Percentiles rank a stretch among this genome's conserved stretches.
Evolutionary conservation across 2,329 filamentous ascomycete species (phyloP).

Genomic region (Colletotrichum spaethianum): DNA sequence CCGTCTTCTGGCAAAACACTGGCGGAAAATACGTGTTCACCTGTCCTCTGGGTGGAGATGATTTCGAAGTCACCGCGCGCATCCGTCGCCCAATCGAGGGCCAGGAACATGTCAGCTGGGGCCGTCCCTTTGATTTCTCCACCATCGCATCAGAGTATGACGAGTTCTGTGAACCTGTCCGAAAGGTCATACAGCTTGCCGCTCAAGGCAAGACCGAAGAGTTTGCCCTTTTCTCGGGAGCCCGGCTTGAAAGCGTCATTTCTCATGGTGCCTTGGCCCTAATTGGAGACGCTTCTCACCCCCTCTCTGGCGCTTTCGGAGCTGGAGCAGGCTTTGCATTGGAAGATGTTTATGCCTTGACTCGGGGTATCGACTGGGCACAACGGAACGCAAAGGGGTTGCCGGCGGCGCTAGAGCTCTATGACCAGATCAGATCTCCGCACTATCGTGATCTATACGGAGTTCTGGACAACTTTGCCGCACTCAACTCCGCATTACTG

Average conservation of each 20-base stretch:
- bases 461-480: slow-evolving; percentile 46
- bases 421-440: slow-evolving; percentile 48
- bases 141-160: slow-evolving; percentile 44
- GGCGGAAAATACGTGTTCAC: slow-evolving; percentile 51
- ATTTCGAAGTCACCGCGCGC: slow-evolving; percentile 52
- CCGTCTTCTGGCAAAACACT: slow-evolving; percentile 52
- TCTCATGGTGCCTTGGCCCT: slow-evolving; percentile 55
- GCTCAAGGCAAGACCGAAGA: slow-evolving; percentile 47
- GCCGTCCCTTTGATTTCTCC: slow-evolving; percentile 44
- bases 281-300: slow-evolving; percentile 69
- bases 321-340: slow-evolving; percentile 56
- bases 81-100: slow-evolving; percentile 44
- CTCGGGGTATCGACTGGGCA: slow-evolving; percentile 46
- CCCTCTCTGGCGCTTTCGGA: slow-evolving; percentile 62
- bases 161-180: slow-evolving; percentile 51
- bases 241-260: slow-evolving; percentile 48
- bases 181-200: slow-evolving; percentile 47
- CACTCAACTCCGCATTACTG: slow-evolving; percentile 38
- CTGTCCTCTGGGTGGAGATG: slow-evolving; percentile 50
- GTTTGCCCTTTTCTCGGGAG: slow-evolving; percentile 49
- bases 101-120: slow-evolving; percentile 50
- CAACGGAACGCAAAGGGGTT: slow-evolving; percentile 40
- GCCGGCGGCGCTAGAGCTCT: slow-evolving; percentile 45
- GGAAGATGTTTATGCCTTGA: slow-evolving; percentile 49
- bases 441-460: slow-evolving; percentile 48